phyloP scores from a whole-genome alignment of 306 rosid genomes.

The Glycine tomentella region DNA sequence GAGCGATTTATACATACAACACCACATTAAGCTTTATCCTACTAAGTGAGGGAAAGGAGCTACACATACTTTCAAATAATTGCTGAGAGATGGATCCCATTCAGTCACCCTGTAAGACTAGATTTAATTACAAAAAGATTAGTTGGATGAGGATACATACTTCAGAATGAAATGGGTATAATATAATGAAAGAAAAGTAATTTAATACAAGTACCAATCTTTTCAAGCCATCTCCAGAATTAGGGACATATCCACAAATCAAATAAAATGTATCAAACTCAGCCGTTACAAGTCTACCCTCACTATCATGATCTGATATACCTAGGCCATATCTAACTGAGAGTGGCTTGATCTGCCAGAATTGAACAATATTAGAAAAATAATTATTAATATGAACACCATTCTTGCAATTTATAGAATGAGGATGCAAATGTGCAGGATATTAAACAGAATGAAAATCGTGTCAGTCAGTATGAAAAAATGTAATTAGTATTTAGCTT shows the following conservation, averaged over 20 bases:
- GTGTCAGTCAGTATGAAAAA: constrained; percentile 1
- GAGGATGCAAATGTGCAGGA: constrained; percentile 30
- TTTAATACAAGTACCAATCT: constrained; percentile 75
- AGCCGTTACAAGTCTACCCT: constrained; percentile 86
- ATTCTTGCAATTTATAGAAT: constrained; percentile 39
- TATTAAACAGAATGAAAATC: constrained; percentile 22
- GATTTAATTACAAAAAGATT: constrained; percentile 44
- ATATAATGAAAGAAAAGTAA: constrained; percentile 35
- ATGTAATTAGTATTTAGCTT: not conserved
- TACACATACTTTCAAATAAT: constrained; percentile 76
- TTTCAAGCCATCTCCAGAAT: constrained; percentile 96
- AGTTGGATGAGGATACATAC: constrained; percentile 44
- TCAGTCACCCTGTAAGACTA: constrained; percentile 81
- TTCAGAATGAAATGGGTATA: constrained; percentile 27
- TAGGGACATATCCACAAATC: constrained; percentile 80
- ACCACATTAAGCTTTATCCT: no score
- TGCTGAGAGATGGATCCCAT: constrained; percentile 94
- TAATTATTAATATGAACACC: constrained; percentile 30
- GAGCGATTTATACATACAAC: constrained; percentile 10
- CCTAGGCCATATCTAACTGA: constrained; percentile 93
- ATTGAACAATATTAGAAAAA: constrained; percentile 31
- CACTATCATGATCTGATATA: constrained; percentile 86
- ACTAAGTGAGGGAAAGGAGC: constrained; percentile 30
- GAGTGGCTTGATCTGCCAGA: constrained; percentile 80
- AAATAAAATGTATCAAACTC: constrained; percentile 93